Evolutionary conservation across 805 yeast genomes (phyloP), one percentile per base, ranked within the genome.

Genomic region (Yamadazyma sp.): DNA sequence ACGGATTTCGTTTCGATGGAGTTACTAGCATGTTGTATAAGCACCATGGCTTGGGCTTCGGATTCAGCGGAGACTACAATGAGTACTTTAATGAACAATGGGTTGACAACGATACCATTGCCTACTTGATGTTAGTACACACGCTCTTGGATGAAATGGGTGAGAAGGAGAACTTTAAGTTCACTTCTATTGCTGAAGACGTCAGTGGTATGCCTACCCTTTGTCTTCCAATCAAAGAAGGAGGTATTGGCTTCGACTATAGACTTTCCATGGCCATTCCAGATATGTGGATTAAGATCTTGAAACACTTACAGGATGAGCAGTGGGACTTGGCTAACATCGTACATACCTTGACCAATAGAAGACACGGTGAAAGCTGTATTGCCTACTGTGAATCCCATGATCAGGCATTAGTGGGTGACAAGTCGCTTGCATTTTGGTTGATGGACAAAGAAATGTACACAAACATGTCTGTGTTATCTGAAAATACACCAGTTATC

Each of bases 401-500:
- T 57, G 99, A 91, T 59, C 99, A 91, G 67, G 98, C 98, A 6
- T 72, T 91, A 38, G 99, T 91, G 15, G 99, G 99, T 37, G 99
- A 91, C 59, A 91, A 91, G 60, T 87, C 96, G 2, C 65, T 91
- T 42, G 98, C 98, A 1, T 91, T 91, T 57, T 93, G 99, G 99
- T 73, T 91, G 40, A 91, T 91, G 98, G 99, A 91, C 64, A 89
- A 91, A 46, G 95, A 90, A 49, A 90, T 91, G 98, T 91, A 91
- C 62, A 91, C 97, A 23, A 81, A 89, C 63, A 91, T 91, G 99
- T 82, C 95, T 11, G 71, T 71, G 2, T 55, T 90, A 30, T 67
- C 87, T 1, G 85, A 81, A 37, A 67, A 83, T 35, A 84, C 95
- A 1, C 84, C 85, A 3, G 75, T 82, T 9, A 73, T 91, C 46